These are phyloP conservation scores for Phialocephala subalpina DNA, from an alignment of 2,329 filamentous ascomycete species.

Conservation along the genomic window DNA sequence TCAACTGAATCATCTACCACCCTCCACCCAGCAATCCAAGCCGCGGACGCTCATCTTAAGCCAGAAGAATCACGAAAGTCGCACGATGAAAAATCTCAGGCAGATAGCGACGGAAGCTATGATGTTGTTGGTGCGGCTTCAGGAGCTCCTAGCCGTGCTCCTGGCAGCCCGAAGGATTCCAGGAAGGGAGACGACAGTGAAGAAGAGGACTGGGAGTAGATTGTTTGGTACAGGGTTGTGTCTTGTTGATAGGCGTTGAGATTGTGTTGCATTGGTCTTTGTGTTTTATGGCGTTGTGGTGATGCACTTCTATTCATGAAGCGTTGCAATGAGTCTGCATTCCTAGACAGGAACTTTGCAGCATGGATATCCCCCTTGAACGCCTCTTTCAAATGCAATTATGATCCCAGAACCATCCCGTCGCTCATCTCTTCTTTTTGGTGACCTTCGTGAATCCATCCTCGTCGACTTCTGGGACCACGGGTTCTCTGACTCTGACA, in stretches of 20 bases:
- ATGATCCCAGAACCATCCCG: constrained; percentile 5
- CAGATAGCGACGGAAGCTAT: constrained; percentile 95
- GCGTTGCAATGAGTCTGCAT: constrained; percentile 13
- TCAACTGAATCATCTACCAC: constrained; percentile 67
- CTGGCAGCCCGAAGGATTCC: constrained; percentile 68
- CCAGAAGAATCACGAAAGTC: constrained; percentile 74
- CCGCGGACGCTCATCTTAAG: constrained; percentile 57
- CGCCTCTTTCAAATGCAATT: constrained; percentile 31
- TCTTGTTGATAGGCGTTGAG: constrained; percentile 32
- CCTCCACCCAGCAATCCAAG: constrained; percentile 60
- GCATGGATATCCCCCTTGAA: constrained; percentile 35
- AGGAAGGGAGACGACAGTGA: constrained; percentile 69
- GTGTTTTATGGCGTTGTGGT: constrained; percentile 28
- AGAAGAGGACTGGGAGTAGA: constrained; percentile 79
- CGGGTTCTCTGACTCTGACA: constrained; percentile 66
- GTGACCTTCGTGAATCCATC: constrained; percentile 83
- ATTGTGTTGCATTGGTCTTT: constrained; percentile 3
- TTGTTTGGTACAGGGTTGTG: not conserved
- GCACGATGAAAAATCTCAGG: constrained; percentile 87
- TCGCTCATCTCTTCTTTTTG: constrained; percentile 61
- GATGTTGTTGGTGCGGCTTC: constrained; percentile 86
- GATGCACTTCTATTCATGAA: constrained; percentile 23
- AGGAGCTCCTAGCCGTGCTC: constrained; percentile 79
- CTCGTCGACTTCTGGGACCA: constrained; percentile 77
- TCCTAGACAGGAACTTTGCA: constrained; percentile 16